A percentile compares a stretch with the other conserved stretches of the same genome.
Conservation (phyloP, 352 stramenopile genomes). For the Phytophthora litchii region DNA sequence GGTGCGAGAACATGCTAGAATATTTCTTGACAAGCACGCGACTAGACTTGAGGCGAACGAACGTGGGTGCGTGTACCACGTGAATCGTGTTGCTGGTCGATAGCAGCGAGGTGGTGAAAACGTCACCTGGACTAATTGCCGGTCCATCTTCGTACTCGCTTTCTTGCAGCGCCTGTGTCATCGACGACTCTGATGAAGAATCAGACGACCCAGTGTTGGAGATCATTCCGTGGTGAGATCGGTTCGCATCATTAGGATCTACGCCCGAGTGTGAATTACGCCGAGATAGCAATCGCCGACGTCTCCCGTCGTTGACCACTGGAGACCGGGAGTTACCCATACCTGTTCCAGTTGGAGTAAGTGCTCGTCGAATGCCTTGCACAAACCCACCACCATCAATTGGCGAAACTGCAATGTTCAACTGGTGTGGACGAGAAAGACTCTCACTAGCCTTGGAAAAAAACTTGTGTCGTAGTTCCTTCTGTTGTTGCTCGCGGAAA, state of each 20-base stretch:
- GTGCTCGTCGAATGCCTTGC: slow-evolving; percentile 29
- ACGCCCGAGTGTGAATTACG: slow-evolving; percentile 40
- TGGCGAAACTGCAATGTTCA: slow-evolving; percentile 30
- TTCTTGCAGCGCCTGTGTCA: slow-evolving; percentile 31
- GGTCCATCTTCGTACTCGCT: slow-evolving; percentile 30
- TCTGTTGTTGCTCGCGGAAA: slow-evolving; percentile 76
- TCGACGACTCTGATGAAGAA: slow-evolving; percentile 40
- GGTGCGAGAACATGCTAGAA: slow-evolving; percentile 74
- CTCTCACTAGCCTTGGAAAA: slow-evolving; percentile 78
- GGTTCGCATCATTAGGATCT: no score
- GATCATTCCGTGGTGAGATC: slow-evolving; percentile 1
- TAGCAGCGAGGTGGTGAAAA: slow-evolving; percentile 6
- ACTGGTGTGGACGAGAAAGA: slow-evolving; percentile 45
- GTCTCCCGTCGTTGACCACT: slow-evolving; percentile 4
- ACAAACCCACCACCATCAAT: slow-evolving; percentile 15
- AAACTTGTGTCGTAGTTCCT: slow-evolving; percentile 74
- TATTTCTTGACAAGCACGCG: slow-evolving; percentile 84
- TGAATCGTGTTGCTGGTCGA: slow-evolving; percentile 15
- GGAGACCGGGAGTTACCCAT: slow-evolving; percentile 27
- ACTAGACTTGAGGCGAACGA: slow-evolving; percentile 67
- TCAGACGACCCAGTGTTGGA: slow-evolving; percentile 21
- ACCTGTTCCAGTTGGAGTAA: slow-evolving; percentile 40
- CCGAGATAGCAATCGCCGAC: slow-evolving; percentile 4
- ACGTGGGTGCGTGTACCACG: slow-evolving; percentile 31
- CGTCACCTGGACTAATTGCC: slow-evolving; percentile 4